Evolutionary conservation across 106 monocot species (phyloP), one percentile per base, ranked within the genome.

Genomic region (Vanilla planifolia): DNA sequence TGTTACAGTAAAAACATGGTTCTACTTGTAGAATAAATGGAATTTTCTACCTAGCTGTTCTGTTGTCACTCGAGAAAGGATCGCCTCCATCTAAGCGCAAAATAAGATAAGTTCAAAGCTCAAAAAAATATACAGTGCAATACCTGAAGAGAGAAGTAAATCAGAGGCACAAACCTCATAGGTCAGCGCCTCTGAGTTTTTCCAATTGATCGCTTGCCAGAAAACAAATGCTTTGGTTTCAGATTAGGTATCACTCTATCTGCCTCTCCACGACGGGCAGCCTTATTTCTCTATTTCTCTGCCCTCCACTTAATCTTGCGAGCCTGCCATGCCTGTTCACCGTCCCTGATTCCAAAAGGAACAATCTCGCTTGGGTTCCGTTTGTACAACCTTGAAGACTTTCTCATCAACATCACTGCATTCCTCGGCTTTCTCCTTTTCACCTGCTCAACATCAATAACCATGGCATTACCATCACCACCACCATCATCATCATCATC

Each of bases 281-380:
- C 66, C 81, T 85, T 90, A 36, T 85, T 90, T 71, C 89, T 81
- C 50, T 43, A 25, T 71, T 59, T 85, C 21, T 60, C 56, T 21
- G 85, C 53, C 17, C 73, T 81, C 67, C 56, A 78, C 3, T 58
- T 75, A 16, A 81, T 78, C 73, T 76, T 79, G 30, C 81, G 36
- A 16, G 89, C 86, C 82, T 75, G 72, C 21, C 52, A 3, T 43
- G 85, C 85, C 75, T 89, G 89, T 7, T 63, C 78, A 30, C 78
- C 78, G 60, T 90, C 89, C 59, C 69, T 90, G 51, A 85, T 78
- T 51, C 89, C 89, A 45, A 91, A 91, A 35, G 98, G 98, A 0
- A 67, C 21, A 34, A 98, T 67, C 73, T 91, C 96, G 45, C 73
- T 65, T 9, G 79, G 81, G 19, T 84, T 84, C 2, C 91, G 53